Conservation (phyloP, 495 filamentous ascomycete genomes). For the Haplographium delicatum region DNA sequence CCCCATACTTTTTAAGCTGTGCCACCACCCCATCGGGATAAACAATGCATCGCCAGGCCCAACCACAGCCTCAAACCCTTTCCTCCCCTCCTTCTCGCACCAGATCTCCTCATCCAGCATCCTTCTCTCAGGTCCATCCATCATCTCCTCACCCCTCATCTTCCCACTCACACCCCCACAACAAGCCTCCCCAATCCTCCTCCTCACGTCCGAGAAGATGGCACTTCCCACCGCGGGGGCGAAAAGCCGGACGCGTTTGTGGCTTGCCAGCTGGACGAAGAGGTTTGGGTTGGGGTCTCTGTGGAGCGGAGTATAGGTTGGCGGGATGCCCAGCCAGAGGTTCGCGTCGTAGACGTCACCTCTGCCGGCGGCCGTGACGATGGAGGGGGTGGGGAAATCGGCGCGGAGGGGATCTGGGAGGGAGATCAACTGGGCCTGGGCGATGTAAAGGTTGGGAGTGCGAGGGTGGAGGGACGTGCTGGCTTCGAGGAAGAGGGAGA, state of each 20-base stretch:
- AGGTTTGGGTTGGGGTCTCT: conserved; percentile 92
- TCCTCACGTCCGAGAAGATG: conserved; percentile 55
- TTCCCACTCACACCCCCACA: conserved; percentile 46
- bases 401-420: conserved; percentile 55
- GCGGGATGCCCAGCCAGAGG: conserved; percentile 81
- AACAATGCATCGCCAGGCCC: conserved; percentile 69
- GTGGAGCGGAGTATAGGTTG: conserved; percentile 86
- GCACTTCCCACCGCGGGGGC: conserved; percentile 52
- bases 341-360: conserved; percentile 81
- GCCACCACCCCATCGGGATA: conserved; percentile 94
- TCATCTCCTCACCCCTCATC: conserved; percentile 90
- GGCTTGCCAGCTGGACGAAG: conserved; percentile 75
- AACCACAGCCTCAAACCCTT: conserved; percentile 54
- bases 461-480: not conserved
- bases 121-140: conserved; percentile 67
- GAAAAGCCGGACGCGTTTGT: conserved; percentile 68
- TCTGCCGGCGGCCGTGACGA: conserved; percentile 54
- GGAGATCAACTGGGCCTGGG: conserved; percentile 66
- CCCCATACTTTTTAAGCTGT: conserved; percentile 76
- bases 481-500: conserved; percentile 17
- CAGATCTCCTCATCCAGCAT: conserved; percentile 66
- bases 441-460: conserved; percentile 61
- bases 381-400: conserved; percentile 63
- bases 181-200: conserved; percentile 37
- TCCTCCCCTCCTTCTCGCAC: conserved; percentile 35